Conservation (phyloP, 305 asterid species). For the Fraxinus albicans region DNA sequence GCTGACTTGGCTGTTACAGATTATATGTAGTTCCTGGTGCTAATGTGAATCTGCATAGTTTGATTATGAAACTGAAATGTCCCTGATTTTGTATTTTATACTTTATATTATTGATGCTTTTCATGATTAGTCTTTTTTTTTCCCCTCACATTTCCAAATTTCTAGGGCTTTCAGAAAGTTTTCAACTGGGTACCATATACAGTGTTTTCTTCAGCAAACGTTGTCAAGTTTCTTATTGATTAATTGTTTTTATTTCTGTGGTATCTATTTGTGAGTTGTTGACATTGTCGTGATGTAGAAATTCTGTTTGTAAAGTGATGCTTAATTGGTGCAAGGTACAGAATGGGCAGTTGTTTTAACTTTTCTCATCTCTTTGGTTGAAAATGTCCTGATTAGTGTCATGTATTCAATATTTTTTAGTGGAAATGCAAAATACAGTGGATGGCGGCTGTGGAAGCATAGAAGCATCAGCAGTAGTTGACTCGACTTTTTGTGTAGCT, state of each 20-base stretch:
- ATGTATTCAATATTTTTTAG: constrained; percentile 26
- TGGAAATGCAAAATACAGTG: constrained; percentile 43
- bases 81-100: background rate
- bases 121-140: background rate
- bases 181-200: constrained; percentile 6
- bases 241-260: constrained; percentile 1
- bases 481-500: constrained; percentile 29
- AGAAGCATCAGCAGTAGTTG: constrained; percentile 42
- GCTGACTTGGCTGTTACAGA: background rate
- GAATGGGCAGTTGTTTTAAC: background rate
- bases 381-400: background rate
- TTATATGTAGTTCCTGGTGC: background rate
- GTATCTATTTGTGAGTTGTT: constrained; percentile 6
- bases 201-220: background rate
- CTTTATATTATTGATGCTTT: background rate
- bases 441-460: constrained; percentile 40
- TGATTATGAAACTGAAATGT: background rate
- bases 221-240: background rate
- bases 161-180: constrained; percentile 7
- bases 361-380: background rate
- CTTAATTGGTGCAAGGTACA: background rate
- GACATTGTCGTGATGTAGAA: constrained; percentile 2
- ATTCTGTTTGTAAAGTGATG: constrained; percentile 13
- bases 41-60: background rate
- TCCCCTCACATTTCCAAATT: background rate